These are phyloP conservation scores for Pythium angustatum DNA, from an alignment of 352 stramenopile genomes.

Conservation along the genomic window DNA sequence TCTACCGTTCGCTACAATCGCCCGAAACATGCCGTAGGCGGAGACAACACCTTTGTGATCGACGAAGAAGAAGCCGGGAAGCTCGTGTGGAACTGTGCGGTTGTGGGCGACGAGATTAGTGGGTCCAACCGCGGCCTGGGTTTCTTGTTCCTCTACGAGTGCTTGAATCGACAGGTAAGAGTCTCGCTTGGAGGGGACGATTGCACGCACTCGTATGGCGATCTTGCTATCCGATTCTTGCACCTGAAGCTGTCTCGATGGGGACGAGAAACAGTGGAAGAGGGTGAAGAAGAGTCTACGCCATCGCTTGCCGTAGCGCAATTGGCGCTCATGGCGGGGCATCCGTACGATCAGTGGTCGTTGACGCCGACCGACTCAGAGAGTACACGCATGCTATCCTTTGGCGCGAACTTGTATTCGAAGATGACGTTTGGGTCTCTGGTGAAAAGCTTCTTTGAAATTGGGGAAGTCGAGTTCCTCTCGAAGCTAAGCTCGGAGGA, in stretches of 20 bases:
- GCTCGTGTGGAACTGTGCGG: conserved; percentile 79
- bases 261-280: conserved; percentile 81
- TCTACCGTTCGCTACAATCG: conserved; percentile 85
- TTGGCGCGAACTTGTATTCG: conserved; percentile 80
- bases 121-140: conserved; percentile 76
- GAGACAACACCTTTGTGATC: conserved; percentile 67
- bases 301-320: conserved; percentile 79
- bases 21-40: conserved; percentile 54
- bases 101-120: conserved; percentile 83
- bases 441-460: conserved; percentile 87
- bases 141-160: conserved; percentile 86
- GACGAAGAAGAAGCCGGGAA: conserved; percentile 80
- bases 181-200: conserved; percentile 70
- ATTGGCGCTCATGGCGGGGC: conserved; percentile 64
- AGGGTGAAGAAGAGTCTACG: conserved; percentile 78
- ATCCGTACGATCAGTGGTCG: conserved; percentile 59
- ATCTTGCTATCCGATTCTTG: conserved; percentile 73
- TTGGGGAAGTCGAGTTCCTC: conserved; percentile 65
- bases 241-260: conserved; percentile 85
- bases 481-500: conserved; percentile 53
- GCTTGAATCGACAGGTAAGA: conserved; percentile 65
- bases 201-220: conserved; percentile 74
- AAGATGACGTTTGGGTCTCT: conserved; percentile 75
- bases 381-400: conserved; percentile 66
- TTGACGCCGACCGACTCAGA: conserved; percentile 65